Evolutionary conservation across 2,329 filamentous ascomycete genomes (phyloP).

Genomic region (Penicillium verrucosum): DNA sequence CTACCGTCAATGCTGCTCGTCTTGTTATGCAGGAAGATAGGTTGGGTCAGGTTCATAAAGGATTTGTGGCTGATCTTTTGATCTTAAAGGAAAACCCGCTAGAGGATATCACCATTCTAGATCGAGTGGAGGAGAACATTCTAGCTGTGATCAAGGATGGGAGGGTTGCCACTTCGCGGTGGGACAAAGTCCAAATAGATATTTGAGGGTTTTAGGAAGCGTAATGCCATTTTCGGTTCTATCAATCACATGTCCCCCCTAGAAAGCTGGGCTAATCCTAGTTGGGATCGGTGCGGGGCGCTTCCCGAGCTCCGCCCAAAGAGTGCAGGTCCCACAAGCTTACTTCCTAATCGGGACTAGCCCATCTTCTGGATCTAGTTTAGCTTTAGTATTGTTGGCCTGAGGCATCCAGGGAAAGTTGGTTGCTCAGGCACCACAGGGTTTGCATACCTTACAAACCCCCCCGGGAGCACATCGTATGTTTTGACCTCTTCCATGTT

Average conservation of each 20-base stretch:
- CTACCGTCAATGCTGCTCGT: constrained; percentile 53
- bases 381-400: too few species aligned
- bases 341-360: too few species aligned
- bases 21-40: constrained; percentile 48
- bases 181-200: neutral
- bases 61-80: constrained; percentile 54
- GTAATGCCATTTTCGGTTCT: neutral
- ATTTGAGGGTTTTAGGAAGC: neutral
- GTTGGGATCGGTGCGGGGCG: too few species aligned
- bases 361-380: too few species aligned
- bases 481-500: too few species aligned
- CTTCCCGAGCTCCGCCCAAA: too few species aligned
- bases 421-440: too few species aligned
- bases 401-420: too few species aligned
- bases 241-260: neutral
- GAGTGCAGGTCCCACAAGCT: too few species aligned
- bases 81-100: constrained; percentile 54
- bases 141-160: constrained; percentile 57
- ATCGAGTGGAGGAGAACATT: constrained; percentile 47
- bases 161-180: constrained; percentile 33
- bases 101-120: constrained; percentile 54
- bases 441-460: too few species aligned
- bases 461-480: too few species aligned
- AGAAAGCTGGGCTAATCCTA: too few species aligned
- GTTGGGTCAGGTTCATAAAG: constrained; percentile 51